These are phyloP conservation scores for Flagelloscypha sp. DNA, from an alignment of 768 basidiomycete species.

Conservation along the genomic window DNA sequence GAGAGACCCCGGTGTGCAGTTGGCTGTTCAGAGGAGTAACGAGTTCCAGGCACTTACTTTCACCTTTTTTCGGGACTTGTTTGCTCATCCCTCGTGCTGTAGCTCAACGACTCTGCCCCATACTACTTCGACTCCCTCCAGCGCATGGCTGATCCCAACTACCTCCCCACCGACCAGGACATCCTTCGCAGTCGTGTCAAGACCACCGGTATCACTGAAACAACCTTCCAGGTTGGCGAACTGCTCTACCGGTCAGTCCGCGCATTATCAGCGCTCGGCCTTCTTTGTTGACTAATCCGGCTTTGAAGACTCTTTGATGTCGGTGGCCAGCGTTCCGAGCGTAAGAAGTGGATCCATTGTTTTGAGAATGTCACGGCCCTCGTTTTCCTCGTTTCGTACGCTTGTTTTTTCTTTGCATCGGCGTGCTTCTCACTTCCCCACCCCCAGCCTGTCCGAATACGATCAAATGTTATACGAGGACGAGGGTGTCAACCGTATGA, in stretches of 20 bases:
- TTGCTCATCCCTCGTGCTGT: too few relatives aligned
- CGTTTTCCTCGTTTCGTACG: slow-evolving; percentile 82
- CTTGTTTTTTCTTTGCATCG: too few relatives aligned
- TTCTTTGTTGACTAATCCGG: neutral
- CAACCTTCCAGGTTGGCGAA: slow-evolving; percentile 68
- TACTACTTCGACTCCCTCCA: slow-evolving; percentile 75
- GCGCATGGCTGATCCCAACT: slow-evolving; percentile 50
- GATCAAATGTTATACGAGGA: slow-evolving; percentile 98
- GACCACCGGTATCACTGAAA: slow-evolving; percentile 75
- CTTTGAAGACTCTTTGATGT: slow-evolving; percentile 51
- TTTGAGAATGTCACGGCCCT: slow-evolving; percentile 92
- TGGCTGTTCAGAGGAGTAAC: slow-evolving; percentile 52
- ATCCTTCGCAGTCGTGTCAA: slow-evolving; percentile 71
- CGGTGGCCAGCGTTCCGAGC: slow-evolving; percentile 65
- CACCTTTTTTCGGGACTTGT: too few relatives aligned
- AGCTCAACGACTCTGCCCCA: slow-evolving; percentile 90
- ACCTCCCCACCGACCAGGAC: slow-evolving; percentile 69
- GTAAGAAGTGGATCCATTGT: slow-evolving; percentile 95
- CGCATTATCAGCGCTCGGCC: too few relatives aligned
- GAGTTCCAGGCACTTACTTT: too few relatives aligned
- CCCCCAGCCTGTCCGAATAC: slow-evolving; percentile 88
- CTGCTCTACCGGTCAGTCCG: slow-evolving; percentile 58
- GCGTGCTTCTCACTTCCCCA: too few relatives aligned
- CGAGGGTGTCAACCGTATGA: slow-evolving; percentile 92
- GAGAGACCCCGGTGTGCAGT: slow-evolving; percentile 47